Percentiles rank a stretch among this genome's conserved stretches.
Evolutionary conservation across 2,329 filamentous ascomycete genomes (phyloP).

Genomic region (Hymenoscyphus scutula): DNA sequence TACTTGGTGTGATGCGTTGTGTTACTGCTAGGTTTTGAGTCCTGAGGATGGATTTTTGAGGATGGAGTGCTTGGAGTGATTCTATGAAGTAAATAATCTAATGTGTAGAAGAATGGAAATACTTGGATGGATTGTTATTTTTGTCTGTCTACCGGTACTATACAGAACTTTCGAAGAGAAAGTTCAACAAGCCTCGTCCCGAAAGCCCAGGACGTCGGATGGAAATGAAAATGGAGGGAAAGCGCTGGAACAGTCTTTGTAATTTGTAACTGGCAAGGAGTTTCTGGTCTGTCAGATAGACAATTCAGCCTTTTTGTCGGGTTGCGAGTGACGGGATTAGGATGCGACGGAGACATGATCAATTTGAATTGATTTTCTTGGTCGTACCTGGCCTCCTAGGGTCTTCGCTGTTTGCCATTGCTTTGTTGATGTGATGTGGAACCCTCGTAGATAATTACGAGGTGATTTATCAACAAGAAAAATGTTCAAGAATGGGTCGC

Average conservation of each 20-base stretch:
- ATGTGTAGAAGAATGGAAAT: too few species aligned
- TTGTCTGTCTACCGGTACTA: too few species aligned
- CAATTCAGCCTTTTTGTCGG: neutral
- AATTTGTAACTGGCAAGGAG: conserved; percentile 3
- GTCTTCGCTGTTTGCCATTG: neutral
- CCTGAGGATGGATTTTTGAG: too few species aligned
- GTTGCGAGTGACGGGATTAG: neutral
- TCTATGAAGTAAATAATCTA: too few species aligned
- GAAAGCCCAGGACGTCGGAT: neutral
- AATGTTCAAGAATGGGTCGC: too few species aligned
- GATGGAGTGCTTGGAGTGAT: neutral
- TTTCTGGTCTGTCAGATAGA: neutral
- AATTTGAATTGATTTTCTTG: neutral
- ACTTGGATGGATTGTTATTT: too few species aligned
- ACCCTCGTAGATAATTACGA: too few species aligned
- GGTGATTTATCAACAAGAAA: too few species aligned
- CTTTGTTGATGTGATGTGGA: neutral
- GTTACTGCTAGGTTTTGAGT: too few species aligned
- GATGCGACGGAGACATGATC: neutral
- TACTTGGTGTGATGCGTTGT: neutral
- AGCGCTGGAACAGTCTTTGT: neutral
- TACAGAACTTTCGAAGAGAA: too few species aligned
- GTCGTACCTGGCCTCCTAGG: neutral
- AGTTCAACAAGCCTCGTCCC: neutral
- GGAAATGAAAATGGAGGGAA: neutral